Evolutionary conservation across 768 basidiomycete genomes (phyloP), one percentile per base, ranked within the genome.

Genomic region (Guyanaporus albipodus): DNA sequence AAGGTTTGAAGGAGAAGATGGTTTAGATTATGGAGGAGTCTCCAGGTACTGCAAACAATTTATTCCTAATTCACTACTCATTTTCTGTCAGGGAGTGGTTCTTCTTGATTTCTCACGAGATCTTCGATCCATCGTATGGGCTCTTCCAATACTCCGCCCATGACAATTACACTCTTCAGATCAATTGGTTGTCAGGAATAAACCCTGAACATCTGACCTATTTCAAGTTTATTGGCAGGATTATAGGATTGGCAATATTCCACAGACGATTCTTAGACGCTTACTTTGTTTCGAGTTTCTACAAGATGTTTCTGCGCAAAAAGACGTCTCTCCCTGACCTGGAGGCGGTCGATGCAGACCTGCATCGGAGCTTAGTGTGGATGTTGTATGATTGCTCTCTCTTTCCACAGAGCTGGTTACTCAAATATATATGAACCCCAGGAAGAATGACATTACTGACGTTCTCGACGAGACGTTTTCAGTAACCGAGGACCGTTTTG

Each of bases 51-150:
- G 60, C 21, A 31, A 17, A 12, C 18, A 8, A n/a, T 10, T 8
- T 21, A 22, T 48, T 26, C 14, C 12, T 33, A 9, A 12, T 28
- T 24, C 42, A 15, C 14, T 18, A 35, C 41, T 54, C 28, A 49
- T 46, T 39, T 49, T 34, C 29, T 10, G 15, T 18, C 50, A 88
- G 87, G 64, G 87, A 89, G 68, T 90, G 87, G 85, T 88, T 90
- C 71, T 88, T 90, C 78, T 70, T 89, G 4, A 71, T 90, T 38
- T 89, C 86, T 1, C 87, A 87, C 48, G 84, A 88, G 57, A 83
- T 90, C 55, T 89, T 90, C 69, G 82, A 88, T 58, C 86, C 87
- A 18, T 83, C 80, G 42, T 88, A 88, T 48, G 86, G 87, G n/a
- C 66, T 88, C 28, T 88, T 88, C 57, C 83, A 88, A 61, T 90